A percentile compares a stretch with the other conserved stretches of the same genome.
Conservation (phyloP, 2,329 filamentous ascomycete species). For the Dothideomycetidae sp. region DNA sequence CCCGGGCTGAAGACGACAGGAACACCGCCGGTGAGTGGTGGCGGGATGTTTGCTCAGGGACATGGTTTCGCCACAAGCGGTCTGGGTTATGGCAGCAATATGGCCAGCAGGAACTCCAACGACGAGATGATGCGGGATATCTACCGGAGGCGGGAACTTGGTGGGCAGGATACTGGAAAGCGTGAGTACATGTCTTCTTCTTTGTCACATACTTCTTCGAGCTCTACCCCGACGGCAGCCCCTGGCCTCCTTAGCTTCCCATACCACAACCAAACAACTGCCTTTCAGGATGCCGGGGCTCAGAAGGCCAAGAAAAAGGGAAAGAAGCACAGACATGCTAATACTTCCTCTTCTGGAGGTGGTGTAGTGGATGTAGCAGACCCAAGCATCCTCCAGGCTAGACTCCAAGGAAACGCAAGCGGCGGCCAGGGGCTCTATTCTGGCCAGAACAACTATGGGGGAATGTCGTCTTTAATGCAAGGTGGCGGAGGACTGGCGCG, state of each 20-base stretch:
- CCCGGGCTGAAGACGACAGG: conserved; percentile 90
- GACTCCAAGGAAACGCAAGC: conserved; percentile 64
- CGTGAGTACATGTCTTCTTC: conserved; percentile 97
- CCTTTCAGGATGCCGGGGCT: conserved; percentile 68
- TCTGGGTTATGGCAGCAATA: conserved; percentile 43
- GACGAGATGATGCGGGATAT: conserved; percentile 71
- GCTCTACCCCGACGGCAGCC: conserved; percentile 76
- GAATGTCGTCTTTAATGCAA: conserved; percentile 86
- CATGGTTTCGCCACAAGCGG: conserved; percentile 62
- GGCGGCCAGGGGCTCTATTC: conserved; percentile 81
- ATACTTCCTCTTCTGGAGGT: conserved; percentile 99
- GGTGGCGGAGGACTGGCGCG: conserved; percentile 30
- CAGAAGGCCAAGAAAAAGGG: conserved; percentile 95
- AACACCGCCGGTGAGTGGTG: conserved; percentile 69
- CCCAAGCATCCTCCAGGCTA: conserved; percentile 97
- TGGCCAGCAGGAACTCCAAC: conserved; percentile 52
- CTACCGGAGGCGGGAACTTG: conserved; percentile 46
- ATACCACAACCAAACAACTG: conserved; percentile 73
- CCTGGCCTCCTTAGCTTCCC: conserved; percentile 82
- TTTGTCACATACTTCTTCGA: conserved; percentile 73
- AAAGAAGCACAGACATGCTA: conserved; percentile 99
- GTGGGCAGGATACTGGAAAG: conserved; percentile 69
- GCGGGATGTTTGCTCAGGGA: conserved; percentile 78
- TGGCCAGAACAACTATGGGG: conserved; percentile 59
- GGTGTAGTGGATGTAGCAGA: conserved; percentile 99